A percentile compares a stretch with the other conserved stretches of the same genome.
Evolutionary conservation across 2,329 filamentous ascomycete species (phyloP).

Genomic region (Tolypocladium ovalisporum): DNA sequence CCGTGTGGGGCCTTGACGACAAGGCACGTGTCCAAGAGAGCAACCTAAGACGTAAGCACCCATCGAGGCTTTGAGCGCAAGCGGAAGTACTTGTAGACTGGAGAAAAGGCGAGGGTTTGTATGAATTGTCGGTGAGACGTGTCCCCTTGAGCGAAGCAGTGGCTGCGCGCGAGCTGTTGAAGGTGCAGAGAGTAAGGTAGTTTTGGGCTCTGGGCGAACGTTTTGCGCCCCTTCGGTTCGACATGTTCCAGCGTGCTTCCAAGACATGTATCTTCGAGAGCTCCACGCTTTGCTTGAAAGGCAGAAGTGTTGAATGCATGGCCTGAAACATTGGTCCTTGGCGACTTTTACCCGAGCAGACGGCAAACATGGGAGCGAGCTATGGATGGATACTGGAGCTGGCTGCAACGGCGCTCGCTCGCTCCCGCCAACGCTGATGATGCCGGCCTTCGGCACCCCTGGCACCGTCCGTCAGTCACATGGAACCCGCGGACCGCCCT

Average conservation of each 20-base stretch:
- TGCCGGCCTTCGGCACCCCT: background rate
- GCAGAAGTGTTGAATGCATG: too few relatives aligned
- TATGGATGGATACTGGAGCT: too few relatives aligned
- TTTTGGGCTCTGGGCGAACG: background rate
- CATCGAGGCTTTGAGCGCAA: background rate
- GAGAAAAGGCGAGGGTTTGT: background rate
- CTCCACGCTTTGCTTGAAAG: too few relatives aligned
- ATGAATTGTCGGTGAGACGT: background rate
- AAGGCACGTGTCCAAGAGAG: background rate
- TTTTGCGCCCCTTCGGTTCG: background rate
- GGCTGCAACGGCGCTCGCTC: background rate
- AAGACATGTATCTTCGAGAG: too few relatives aligned
- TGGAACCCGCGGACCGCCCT: conserved; percentile 4
- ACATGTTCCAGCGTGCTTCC: too few relatives aligned
- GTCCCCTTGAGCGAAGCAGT: background rate
- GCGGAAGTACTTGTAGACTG: background rate
- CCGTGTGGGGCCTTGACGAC: background rate
- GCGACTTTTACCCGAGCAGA: too few relatives aligned
- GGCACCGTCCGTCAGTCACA: background rate
- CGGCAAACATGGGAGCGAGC: too few relatives aligned
- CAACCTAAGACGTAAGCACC: background rate
- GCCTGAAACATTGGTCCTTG: too few relatives aligned
- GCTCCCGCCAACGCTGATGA: too few relatives aligned
- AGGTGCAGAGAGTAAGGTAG: background rate
- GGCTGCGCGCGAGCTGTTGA: background rate